Conservation (phyloP, 352 stramenopile genomes). For the Plasmopara muralis region DNA sequence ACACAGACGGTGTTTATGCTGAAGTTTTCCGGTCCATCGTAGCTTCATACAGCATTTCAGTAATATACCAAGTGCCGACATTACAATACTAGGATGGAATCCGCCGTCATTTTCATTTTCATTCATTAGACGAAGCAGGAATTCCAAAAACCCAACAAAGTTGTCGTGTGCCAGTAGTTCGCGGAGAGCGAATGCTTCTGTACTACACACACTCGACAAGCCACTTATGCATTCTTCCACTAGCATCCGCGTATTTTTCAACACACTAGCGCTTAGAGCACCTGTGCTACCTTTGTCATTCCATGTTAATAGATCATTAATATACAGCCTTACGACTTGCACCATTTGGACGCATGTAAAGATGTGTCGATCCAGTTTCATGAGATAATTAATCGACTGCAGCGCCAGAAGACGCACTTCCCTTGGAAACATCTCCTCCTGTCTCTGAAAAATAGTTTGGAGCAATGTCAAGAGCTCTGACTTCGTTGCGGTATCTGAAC, state of each 20-base stretch:
- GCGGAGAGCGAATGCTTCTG: constrained; percentile 45
- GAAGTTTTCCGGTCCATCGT: constrained; percentile 35
- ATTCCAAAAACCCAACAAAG: constrained; percentile 51
- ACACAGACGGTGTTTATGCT: constrained; percentile 6
- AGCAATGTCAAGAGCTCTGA: constrained; percentile 50
- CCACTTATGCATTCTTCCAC: constrained; percentile 79
- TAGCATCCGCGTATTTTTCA: constrained; percentile 49
- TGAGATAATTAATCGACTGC: constrained; percentile 81
- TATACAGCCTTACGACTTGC: constrained; percentile 49
- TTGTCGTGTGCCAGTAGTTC: constrained; percentile 35
- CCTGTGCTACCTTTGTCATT: constrained; percentile 6
- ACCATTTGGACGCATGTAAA: constrained; percentile 41
- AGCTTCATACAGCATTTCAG: constrained; percentile 70
- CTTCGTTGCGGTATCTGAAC: constrained; percentile 43
- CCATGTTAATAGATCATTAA: constrained; percentile 43
- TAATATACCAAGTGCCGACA: constrained; percentile 54
- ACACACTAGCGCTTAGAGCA: constrained; percentile 2
- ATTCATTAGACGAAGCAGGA: constrained; percentile 36
- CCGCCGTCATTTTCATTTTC: constrained; percentile 23
- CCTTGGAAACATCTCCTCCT: constrained; percentile 27
- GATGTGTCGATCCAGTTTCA: constrained; percentile 74
- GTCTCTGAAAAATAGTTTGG: constrained; percentile 40
- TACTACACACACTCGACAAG: constrained; percentile 55
- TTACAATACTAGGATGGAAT: constrained; percentile 61
- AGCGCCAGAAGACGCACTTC: constrained; percentile 56